Evolutionary conservation across 495 filamentous ascomycete genomes (phyloP).

Genomic region (Aspergillus sparsus): DNA sequence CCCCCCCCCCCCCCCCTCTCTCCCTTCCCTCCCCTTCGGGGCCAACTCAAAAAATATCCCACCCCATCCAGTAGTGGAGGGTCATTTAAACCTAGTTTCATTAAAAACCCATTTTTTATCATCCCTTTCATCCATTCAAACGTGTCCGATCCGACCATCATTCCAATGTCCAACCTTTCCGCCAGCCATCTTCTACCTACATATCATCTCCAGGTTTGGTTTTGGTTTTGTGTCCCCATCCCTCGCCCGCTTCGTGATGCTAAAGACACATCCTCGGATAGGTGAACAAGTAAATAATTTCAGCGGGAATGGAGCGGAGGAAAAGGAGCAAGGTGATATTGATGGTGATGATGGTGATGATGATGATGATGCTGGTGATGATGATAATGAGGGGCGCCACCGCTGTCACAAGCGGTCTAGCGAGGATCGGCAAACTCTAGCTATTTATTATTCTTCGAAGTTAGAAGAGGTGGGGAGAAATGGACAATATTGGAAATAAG

Average conservation of each 20-base stretch:
- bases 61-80: slow-evolving; percentile 12
- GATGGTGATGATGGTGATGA: too few relatives aligned
- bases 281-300: neutral
- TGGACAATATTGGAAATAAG: too few relatives aligned
- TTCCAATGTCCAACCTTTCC: slow-evolving; percentile 13
- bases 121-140: slow-evolving; percentile 21
- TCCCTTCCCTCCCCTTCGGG: neutral
- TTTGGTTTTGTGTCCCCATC: neutral
- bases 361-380: neutral
- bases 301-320: slow-evolving; percentile 19
- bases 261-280: neutral
- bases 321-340: neutral
- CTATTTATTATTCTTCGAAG: slow-evolving; percentile 1
- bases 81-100: slow-evolving; percentile 1
- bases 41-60: slow-evolving; percentile 23
- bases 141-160: slow-evolving; percentile 20
- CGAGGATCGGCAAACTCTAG: slow-evolving; percentile 35
- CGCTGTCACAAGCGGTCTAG: slow-evolving; percentile 28
- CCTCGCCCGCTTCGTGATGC: neutral
- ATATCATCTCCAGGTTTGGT: neutral
- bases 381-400: slow-evolving; percentile 6
- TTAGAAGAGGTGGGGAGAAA: neutral
- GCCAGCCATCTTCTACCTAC: neutral
- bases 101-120: slow-evolving; percentile 10
- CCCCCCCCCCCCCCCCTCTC: neutral